Evolutionary conservation across 495 filamentous ascomycete species (phyloP), one percentile per base, ranked within the genome.

Genomic region (Xylaria cubensis): DNA sequence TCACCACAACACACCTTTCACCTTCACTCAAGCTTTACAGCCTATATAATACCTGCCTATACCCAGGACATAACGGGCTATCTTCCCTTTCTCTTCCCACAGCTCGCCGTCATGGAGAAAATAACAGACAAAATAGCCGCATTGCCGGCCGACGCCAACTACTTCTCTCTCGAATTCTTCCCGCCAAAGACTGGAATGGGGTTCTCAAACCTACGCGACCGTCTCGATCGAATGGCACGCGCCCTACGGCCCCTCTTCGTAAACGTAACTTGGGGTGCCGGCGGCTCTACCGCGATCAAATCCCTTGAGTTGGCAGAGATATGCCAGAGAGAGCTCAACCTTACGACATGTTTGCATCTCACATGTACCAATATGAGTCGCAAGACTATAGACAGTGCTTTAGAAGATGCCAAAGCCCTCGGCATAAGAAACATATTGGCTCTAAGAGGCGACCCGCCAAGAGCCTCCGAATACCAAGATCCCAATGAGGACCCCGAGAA

Each of bases 111-210:
- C 53, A 95, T 95, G 92, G 92, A 96, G 82, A 97, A 94, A 82
- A 94, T 99, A 79, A 97, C 94, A 67, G 92, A 97, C 86, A 98
- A 98, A 88, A 94, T 98, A 77, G 92, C 93, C 82, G 93, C 94
- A 73, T 83, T 99, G 83, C 92, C 93, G 79, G 87, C 91, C 48
- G 89, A 92, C 81, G 87, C 88, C 65, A 90, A 89, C 76, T 99
- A 95, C 86, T 95, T 97, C 84, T 98, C 97, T 42, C 91, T 98
- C 75, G 97, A 99, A 85, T 99, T 99, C 89, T 98, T 99, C 82
- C 96, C 96, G 67, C 97, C 97, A 65, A 98, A 97, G 83, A 99
- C 96, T 29, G 84, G 89, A 69, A 97, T 95, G 92, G 94, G 96
- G 74, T 95, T 94, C 75, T 91, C 93, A 51, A 99, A 99, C 79